Base-by-base conservation (phyloP, 2,329 filamentous ascomycete genomes). In the Fusarium sp. region DNA sequence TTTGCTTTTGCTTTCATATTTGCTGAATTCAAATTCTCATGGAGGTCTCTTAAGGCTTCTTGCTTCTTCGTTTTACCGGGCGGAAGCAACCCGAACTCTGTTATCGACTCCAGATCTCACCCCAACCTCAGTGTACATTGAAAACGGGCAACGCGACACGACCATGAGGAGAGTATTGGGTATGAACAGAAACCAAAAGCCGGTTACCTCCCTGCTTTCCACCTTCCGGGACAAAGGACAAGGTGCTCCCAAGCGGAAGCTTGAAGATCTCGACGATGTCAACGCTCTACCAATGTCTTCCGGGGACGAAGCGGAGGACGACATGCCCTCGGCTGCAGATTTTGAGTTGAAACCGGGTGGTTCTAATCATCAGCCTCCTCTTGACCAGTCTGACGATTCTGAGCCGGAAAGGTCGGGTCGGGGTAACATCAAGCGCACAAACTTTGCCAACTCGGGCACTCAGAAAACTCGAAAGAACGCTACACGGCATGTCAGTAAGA, bases 361-460 rank as follows among this genome's bases (percentile, higher is more conserved):
- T 17, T 40, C 45, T 22, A 51, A 48, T 24, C 17, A 26, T 10
- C 53, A 48, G 28, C 40, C 63, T 17, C 43, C 48, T 33, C 17
- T 34, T 8, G 36, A 59, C 13, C 45, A 55, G 10, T 73, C 63
- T 11, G 68, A 72, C 26, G 71, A 73, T 49, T 78, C 77, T 4
- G 74, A 71, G 22, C 73, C 78, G 33, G 73, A 78, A 22, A 58
- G 57, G 26, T 66, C 58, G 33, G 58, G 61, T n/a, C 66, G 70
- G 6, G 78, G 71, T 17, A 65, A 76, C 52, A 83, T 84, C 26
- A 75, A 67, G 38, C 68, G 65, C 10, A 81, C 78, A n/a, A 59
- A 33, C 14, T 84, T 83, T 43, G 24, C 43, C 4, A 33, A 45
- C 20, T 26, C 58, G n/a, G 34, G 42, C 24, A 17, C 53, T 36